A percentile compares a stretch with the other conserved stretches of the same genome.
phyloP scores from a whole-genome alignment of 1,284 basidiomycete species.

The Meira nashicola region DNA sequence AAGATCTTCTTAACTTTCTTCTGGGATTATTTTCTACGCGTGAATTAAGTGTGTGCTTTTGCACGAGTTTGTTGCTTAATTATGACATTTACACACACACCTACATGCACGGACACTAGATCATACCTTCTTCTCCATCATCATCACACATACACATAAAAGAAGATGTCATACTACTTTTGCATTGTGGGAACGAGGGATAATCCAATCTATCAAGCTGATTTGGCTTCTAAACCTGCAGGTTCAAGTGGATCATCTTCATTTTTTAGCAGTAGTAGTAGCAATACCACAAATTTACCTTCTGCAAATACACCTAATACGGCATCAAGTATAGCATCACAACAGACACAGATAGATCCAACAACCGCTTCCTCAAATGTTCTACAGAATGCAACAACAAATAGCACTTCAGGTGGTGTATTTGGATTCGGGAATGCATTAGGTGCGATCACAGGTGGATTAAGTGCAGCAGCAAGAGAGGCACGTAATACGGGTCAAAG shows the following conservation, averaged over 20 bases:
- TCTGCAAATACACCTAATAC: background rate
- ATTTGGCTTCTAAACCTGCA: constrained; percentile 35
- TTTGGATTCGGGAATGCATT: constrained; percentile 17
- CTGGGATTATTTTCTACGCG: background rate
- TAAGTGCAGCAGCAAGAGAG: constrained; percentile 10
- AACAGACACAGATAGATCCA: background rate
- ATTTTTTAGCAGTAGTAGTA: constrained; percentile 7
- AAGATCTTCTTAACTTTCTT: background rate
- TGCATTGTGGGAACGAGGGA: constrained; percentile 47
- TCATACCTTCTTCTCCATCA: background rate
- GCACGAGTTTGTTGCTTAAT: background rate
- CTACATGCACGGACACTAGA: background rate
- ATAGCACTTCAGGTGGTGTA: constrained; percentile 8
- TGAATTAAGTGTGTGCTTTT: background rate
- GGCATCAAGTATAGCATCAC: background rate
- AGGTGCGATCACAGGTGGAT: constrained; percentile 12
- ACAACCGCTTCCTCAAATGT: background rate
- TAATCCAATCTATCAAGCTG: constrained; percentile 48
- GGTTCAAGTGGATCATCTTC: constrained; percentile 15
- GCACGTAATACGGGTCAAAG: background rate
- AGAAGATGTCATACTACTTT: constrained; percentile 44
- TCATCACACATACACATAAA: background rate
- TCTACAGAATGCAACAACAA: background rate
- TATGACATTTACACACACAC: no score
- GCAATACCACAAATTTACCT: background rate